Percentiles rank a stretch among this genome's conserved stretches.
Conservation (phyloP, 805 yeast species). For the Lipomyces yamanashiensis region DNA sequence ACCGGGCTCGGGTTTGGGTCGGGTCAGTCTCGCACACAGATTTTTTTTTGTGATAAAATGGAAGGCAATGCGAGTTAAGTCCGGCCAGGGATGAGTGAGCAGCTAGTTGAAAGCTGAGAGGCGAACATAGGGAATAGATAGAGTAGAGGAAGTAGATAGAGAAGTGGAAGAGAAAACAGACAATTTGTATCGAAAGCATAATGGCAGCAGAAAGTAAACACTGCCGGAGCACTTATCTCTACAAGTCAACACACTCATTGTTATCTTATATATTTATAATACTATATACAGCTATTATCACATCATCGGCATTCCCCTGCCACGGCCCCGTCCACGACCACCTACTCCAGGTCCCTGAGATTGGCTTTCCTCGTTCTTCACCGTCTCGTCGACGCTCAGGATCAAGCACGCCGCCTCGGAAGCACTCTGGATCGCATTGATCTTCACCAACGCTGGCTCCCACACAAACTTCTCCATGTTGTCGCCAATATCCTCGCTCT, state of each 20-base stretch:
- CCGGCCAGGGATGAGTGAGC: no score
- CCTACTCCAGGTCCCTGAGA: slow-evolving; percentile 43
- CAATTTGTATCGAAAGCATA: no score
- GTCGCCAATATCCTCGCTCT: slow-evolving; percentile 75
- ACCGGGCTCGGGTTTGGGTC: not conserved
- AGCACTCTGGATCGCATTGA: slow-evolving; percentile 92
- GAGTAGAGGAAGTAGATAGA: no score
- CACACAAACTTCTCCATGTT: slow-evolving; percentile 87
- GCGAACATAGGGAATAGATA: no score
- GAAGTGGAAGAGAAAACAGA: no score
- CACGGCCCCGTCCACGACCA: slow-evolving; percentile 37
- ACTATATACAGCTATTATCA: not conserved
- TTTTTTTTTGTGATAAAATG: no score
- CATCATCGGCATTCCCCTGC: slow-evolving; percentile 25
- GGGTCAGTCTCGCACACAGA: not conserved
- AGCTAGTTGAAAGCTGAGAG: no score
- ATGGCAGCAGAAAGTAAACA: no score
- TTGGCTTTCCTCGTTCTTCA: slow-evolving; percentile 49
- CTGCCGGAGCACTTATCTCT: no score
- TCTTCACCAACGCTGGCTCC: slow-evolving; percentile 96
- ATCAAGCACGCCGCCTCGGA: slow-evolving; percentile 95
- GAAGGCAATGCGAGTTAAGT: no score
- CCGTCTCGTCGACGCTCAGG: slow-evolving; percentile 93
- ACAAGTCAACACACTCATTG: no score
- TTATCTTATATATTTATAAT: not conserved